Percentiles rank a stretch among this genome's conserved stretches.
These are phyloP conservation scores for Amphibolis antarctica DNA, from an alignment of 106 monocot species.

Conservation along the genomic window DNA sequence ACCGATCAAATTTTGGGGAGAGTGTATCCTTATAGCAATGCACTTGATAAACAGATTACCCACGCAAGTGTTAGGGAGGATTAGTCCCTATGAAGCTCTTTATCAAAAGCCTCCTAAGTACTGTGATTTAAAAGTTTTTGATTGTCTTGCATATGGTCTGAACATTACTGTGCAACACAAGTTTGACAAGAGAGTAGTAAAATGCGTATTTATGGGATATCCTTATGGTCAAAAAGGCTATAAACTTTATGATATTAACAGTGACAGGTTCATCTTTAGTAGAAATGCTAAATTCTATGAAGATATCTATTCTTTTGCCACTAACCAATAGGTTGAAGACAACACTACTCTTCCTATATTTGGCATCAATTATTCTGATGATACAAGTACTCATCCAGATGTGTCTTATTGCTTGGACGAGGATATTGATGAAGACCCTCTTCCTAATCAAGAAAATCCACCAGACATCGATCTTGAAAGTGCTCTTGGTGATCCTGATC, in stretches of 20 bases:
- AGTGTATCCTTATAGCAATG: neutral
- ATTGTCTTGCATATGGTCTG: neutral
- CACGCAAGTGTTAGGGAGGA: neutral
- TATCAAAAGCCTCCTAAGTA: neutral
- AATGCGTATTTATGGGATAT: neutral
- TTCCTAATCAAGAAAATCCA: no score
- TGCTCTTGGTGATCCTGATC: no score
- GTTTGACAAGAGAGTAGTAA: neutral
- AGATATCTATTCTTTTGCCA: no score
- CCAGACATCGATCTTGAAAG: no score
- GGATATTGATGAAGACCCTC: no score
- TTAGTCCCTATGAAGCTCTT: neutral
- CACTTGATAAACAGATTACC: neutral
- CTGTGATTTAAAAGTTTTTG: neutral
- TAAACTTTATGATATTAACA: neutral
- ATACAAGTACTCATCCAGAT: no score
- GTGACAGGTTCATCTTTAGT: neutral
- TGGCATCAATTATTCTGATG: no score
- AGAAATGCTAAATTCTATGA: constrained; percentile 3
- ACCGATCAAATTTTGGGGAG: neutral
- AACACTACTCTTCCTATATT: no score
- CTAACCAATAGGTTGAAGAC: no score
- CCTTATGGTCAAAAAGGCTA: neutral
- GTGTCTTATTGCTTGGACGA: no score
- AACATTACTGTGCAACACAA: neutral